phyloP scores from a whole-genome alignment of 2,329 filamentous ascomycete species.

The Cercospora sp. region DNA sequence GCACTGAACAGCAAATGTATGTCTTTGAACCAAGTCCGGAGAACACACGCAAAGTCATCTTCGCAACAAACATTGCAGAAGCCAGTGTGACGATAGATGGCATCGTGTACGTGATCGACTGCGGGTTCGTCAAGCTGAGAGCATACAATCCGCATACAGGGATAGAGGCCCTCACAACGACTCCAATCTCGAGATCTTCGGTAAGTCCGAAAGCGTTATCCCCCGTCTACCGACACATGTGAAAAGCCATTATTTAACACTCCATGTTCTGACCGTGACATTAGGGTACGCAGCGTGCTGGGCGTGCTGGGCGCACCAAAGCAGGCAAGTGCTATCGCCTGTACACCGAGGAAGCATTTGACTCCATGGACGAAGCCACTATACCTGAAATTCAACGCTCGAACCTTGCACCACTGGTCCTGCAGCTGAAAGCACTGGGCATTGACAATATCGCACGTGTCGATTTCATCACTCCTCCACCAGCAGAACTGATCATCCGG shows the following conservation, averaged over 20 bases:
- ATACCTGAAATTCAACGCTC: constrained; percentile 89
- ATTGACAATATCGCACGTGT: constrained; percentile 94
- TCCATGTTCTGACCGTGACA: not conserved
- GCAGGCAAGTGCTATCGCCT: constrained; percentile 93
- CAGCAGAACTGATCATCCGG: constrained; percentile 78
- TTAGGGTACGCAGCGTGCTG: constrained; percentile 70
- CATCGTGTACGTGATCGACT: constrained; percentile 87
- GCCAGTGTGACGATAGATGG: constrained; percentile 93
- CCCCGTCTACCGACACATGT: not conserved
- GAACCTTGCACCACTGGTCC: constrained; percentile 81
- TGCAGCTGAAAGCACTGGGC: constrained; percentile 91
- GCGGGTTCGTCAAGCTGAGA: constrained; percentile 85
- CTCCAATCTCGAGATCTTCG: constrained; percentile 83
- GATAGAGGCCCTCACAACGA: constrained; percentile 82
- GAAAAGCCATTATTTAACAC: too few species aligned
- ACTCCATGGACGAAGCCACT: constrained; percentile 67
- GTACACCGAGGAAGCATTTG: constrained; percentile 76
- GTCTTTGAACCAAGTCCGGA: constrained; percentile 83
- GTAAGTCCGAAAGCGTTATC: constrained; percentile 47
- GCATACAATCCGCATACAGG: constrained; percentile 81
- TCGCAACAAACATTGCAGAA: constrained; percentile 95
- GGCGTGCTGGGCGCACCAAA: constrained; percentile 83
- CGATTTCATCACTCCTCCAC: constrained; percentile 82
- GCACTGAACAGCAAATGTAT: constrained; percentile 90
- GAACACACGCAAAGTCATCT: constrained; percentile 84